phyloP scores from a whole-genome alignment of 305 asterid species.

The Stenogyne calaminthoides region DNA sequence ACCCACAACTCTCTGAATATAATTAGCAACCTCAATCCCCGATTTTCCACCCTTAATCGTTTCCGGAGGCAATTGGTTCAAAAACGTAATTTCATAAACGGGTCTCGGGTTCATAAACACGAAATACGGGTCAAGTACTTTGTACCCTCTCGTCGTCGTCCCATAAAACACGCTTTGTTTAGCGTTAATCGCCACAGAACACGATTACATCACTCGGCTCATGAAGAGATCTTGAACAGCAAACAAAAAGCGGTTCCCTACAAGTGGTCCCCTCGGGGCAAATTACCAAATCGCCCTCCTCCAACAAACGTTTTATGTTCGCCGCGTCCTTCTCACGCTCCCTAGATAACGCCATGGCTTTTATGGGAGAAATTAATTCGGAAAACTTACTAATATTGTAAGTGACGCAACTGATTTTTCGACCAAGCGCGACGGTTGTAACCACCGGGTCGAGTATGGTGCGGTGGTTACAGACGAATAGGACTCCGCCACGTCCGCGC shows the following conservation, averaged over 20 bases:
- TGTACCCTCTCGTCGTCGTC: constrained; percentile 65
- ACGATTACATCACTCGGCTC: constrained; percentile 75
- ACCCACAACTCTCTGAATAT: constrained; percentile 65
- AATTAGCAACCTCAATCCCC: constrained; percentile 69
- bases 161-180: constrained; percentile 74
- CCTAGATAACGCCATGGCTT: constrained; percentile 70
- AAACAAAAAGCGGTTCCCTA: constrained; percentile 65
- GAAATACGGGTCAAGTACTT: constrained; percentile 75
- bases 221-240: constrained; percentile 72
- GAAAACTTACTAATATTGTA: constrained; percentile 81
- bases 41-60: constrained; percentile 63
- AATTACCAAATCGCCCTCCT: constrained; percentile 74
- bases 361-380: constrained; percentile 72
- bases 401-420: constrained; percentile 84
- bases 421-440: constrained; percentile 71
- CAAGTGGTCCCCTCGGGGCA: constrained; percentile 91
- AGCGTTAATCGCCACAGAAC: constrained; percentile 68
- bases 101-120: constrained; percentile 90
- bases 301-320: constrained; percentile 57
- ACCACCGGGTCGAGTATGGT: constrained; percentile 79
- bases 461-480: constrained; percentile 82
- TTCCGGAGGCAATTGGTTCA: constrained; percentile 63
- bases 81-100: constrained; percentile 64
- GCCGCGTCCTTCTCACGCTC: constrained; percentile 74
- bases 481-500: constrained; percentile 57